Evolutionary conservation across 495 filamentous ascomycete genomes (phyloP), one percentile per base, ranked within the genome.

Genomic region (Lepidopterella palustris): DNA sequence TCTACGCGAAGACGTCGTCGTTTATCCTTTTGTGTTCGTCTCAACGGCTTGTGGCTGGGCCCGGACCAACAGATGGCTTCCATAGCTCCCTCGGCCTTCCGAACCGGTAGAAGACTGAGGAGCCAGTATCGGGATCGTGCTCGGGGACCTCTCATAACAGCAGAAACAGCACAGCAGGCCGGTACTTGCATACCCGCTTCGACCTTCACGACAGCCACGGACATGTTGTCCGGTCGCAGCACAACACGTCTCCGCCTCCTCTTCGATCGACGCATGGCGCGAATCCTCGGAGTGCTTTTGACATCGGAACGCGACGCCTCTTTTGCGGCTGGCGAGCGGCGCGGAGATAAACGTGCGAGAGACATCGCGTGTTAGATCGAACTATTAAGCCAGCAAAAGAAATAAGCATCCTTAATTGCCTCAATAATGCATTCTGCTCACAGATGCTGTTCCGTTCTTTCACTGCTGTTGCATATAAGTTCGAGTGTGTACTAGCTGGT

Each of bases 101-200:
- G 35, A 42, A 29, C 18, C 20, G 52, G 52, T 23, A 25, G 27
- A 8, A n/a, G 26, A 11, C 52, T 21, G 15, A 53, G 40, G 56
- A 57, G 61, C 56, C 56, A 59, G 20, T 18, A 26, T 35, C 56
- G 32, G 61, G 57, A 60, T 55, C 61, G 61, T 64, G 61, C 57
- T 28, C 51, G 56, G 15, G 21, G 24, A 28, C 35, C 32, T 23
- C 15, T 55, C 52, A 54, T 26, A 55, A 23, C 3, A 42, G 35
- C 35, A 15, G 35, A 15, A 3, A 23, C 27, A 55, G 29, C 52
- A 23, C 35, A 4, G 35, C 35, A 18, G 3, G 3, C 35, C 13
- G 35, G 2, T 15, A 35, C 13, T 15, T 42, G 35, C 35, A 42
- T 18, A 2, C 18, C 35, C 10, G 35, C 2, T 13, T 42, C 35